Conservation (phyloP, 495 filamentous ascomycete species). For the Aspergillus sclerotioniger region DNA sequence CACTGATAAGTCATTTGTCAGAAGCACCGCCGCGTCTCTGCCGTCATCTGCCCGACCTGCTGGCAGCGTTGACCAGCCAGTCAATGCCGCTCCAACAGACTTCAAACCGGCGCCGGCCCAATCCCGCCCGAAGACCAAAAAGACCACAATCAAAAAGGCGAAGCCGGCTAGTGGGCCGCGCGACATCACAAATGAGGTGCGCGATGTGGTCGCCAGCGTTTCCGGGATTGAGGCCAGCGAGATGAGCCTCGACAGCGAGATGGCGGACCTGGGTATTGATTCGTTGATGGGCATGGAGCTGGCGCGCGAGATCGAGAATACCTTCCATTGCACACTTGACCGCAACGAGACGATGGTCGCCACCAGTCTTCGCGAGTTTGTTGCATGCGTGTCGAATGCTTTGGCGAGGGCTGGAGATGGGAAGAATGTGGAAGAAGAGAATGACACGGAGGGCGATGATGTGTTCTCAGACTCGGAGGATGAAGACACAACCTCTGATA, state of each 20-base stretch:
- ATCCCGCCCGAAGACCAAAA: neutral
- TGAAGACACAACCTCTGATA: no score
- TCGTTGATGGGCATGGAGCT: slow-evolving; percentile 55
- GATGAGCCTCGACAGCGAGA: slow-evolving; percentile 30
- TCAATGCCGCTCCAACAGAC: no score
- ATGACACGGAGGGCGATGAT: neutral
- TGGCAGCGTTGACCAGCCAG: neutral
- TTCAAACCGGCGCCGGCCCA: no score
- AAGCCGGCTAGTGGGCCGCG: neutral
- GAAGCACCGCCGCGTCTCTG: neutral
- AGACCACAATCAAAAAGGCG: neutral
- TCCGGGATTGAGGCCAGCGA: slow-evolving; percentile 40
- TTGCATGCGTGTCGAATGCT: neutral
- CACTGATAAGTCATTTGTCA: neutral
- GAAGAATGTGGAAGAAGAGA: neutral
- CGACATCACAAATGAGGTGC: slow-evolving; percentile 8
- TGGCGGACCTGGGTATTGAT: slow-evolving; percentile 53
- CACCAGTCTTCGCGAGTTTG: neutral
- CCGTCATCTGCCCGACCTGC: neutral
- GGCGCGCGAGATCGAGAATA: slow-evolving; percentile 43
- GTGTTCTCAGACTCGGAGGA: no score
- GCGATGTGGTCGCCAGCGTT: slow-evolving; percentile 18
- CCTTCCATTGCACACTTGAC: slow-evolving; percentile 30
- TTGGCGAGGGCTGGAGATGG: neutral
- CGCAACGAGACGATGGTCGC: neutral